Base-by-base conservation (phyloP, 2,329 filamentous ascomycete genomes). In the Fusarium temperatum region DNA sequence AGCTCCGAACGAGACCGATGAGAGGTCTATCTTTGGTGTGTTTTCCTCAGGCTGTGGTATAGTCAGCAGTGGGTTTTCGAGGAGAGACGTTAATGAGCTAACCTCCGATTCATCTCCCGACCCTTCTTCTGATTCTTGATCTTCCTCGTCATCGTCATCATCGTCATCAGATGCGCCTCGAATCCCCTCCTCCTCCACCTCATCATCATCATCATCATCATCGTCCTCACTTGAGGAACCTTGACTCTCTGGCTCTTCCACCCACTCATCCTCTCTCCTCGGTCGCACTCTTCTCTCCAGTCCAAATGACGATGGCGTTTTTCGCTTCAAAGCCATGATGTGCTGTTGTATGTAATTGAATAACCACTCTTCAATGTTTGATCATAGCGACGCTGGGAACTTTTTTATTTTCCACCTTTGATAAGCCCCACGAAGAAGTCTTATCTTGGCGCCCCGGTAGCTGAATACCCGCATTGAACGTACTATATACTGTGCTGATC, bases 1-100 rank as follows among this genome's bases (percentile, higher is more conserved):
- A n/a, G 94, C 93, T 72, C 95, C 95, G 79, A 98, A 98, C 30
- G 95, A 96, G 74, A 98, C 90, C 69, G 87, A 86, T 14, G 89
- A 85, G 50, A 87, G 83, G 66, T 88, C 86, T 63, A 87, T 80
- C 24, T 81, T 82, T 11, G 83, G 78, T 4, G 73, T 42, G 41
- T 81, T 81, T 32, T 75, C 75, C 30, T 80, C 79, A 2, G 75
- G 69, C 77, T 81, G 35, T 35, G 11, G 8, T 32, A n/a, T 20
- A 44, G 41, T 76, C 45, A 78, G 68, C 15, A 54, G n/a, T 41
- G 41, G 22, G 9, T 32, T 28, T 41, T 12, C 18, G 24, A 8
- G 17, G 8, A n/a, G 3, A 26, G 13, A 14, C 15, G 3, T 8
- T 8, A 14, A 20, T 17, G n/a, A 22, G 4, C 68, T 58, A 72